These are phyloP conservation scores for Xylaria sp. DNA, from an alignment of 2,329 filamentous ascomycete genomes.

Conservation along the genomic window DNA sequence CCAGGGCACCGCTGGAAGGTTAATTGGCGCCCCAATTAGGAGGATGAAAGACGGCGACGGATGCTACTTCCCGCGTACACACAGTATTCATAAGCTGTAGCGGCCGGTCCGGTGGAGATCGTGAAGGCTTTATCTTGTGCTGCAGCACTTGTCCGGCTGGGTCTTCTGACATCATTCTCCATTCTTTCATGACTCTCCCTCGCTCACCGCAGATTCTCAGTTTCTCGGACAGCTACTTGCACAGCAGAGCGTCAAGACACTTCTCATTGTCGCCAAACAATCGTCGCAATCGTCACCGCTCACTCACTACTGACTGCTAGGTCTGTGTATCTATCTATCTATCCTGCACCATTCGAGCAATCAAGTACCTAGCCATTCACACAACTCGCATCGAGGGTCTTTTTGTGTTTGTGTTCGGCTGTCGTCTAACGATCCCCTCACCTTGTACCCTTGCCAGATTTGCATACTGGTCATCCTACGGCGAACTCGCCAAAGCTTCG, in stretches of 20 bases:
- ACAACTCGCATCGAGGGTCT: neutral
- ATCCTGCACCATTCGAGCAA: neutral
- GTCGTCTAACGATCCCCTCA: neutral
- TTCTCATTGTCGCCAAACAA: neutral
- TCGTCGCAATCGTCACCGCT: neutral
- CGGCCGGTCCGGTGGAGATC: conserved; percentile 28
- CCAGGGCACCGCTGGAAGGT: neutral
- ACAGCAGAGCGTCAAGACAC: neutral
- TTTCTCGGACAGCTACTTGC: neutral
- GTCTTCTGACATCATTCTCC: conserved; percentile 37
- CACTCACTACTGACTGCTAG: neutral
- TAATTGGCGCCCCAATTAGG: conserved; percentile 3
- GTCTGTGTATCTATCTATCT: neutral
- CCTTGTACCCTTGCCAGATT: neutral
- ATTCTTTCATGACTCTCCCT: conserved; percentile 34
- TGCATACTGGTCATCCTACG: neutral
- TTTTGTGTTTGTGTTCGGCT: neutral
- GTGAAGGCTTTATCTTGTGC: conserved; percentile 18
- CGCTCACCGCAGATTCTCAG: neutral
- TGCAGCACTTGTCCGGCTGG: conserved; percentile 12
- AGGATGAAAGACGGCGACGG: neutral
- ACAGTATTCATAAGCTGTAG: neutral
- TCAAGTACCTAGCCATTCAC: neutral
- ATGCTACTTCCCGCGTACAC: neutral
- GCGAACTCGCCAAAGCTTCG: neutral